Base-by-base conservation (phyloP, 768 basidiomycete species). In the Boletellus ananiceps region DNA sequence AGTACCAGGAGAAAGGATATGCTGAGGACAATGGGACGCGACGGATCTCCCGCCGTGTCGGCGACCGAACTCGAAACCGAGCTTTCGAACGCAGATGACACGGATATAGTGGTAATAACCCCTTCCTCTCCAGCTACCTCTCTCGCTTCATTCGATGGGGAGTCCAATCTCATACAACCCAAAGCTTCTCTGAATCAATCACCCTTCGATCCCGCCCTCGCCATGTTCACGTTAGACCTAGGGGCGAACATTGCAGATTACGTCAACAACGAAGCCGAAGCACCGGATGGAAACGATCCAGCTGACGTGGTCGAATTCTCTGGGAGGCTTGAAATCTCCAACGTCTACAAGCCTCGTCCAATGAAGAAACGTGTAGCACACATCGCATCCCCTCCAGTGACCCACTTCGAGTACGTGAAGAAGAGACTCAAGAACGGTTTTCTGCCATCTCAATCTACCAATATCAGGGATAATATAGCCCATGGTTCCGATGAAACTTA, bases 261-360 rank as follows among this genome's bases (percentile, higher is more conserved):
- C 3, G 61, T 49, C 51, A 69, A 52, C 63, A 67, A 52, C 53
- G 49, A 60, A 32, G 38, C 47, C n/a, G 46, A 29, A 9, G 29
- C 29, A 9, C 29, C 32, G 31, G 50, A 57, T 31, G 49, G 53
- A 7, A 38, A 39, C 18, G 23, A n/a, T 9, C 4, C n/a, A 13
- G 14, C 23, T 8, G 47, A 54, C 19, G 29, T 27, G 14, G 37
- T 52, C 19, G 55, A 62, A 4, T 68, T 75, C 50, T 62, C 73
- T 15, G 66, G 83, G 45, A 80, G 81, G 60, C 75, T 90, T 49
- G 83, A 84, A 59, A 86, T 88, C 41, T 69, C 78, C 3, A 74
- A 81, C 3, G 87, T 89, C 9, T 87, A 80, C 70, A 88, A 88
- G 57, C 86, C 86, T 1, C 78, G 83, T 1, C 84, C 85, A 2